phyloP scores from a whole-genome alignment of 2,329 filamentous ascomycete genomes.

The Beauveria sp. region DNA sequence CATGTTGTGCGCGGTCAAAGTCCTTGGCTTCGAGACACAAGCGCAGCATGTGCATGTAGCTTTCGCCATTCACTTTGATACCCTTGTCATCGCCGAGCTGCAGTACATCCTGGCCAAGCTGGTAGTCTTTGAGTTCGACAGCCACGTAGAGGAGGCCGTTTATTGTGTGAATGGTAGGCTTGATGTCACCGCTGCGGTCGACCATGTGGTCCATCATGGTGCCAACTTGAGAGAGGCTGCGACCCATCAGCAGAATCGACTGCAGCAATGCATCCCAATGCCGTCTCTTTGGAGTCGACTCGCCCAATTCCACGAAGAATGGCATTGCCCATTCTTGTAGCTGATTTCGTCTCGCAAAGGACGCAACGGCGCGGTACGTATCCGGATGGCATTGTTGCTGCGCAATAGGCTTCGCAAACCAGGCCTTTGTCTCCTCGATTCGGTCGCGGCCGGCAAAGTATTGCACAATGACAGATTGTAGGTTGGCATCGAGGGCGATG shows the following conservation, averaged over 20 bases:
- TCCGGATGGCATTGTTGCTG: constrained; percentile 15
- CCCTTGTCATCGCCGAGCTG: constrained; percentile 56
- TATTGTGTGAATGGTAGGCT: constrained; percentile 63
- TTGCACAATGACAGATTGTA: constrained; percentile 49
- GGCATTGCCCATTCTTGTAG: constrained; percentile 55
- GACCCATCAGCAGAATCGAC: constrained; percentile 62
- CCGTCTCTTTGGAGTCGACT: constrained; percentile 40
- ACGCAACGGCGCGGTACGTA: constrained; percentile 25
- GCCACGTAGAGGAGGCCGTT: constrained; percentile 70
- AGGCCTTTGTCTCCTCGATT: constrained; percentile 54
- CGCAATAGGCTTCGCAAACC: constrained; percentile 54
- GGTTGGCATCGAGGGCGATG: constrained; percentile 33
- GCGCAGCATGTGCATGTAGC: constrained; percentile 66
- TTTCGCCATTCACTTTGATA: constrained; percentile 60
- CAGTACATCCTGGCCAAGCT: constrained; percentile 67
- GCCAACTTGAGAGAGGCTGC: constrained; percentile 45
- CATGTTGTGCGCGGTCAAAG: constrained; percentile 58
- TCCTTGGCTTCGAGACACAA: constrained; percentile 69
- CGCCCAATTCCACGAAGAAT: constrained; percentile 47
- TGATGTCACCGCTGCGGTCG: constrained; percentile 40
- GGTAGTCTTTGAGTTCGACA: constrained; percentile 59
- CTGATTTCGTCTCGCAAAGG: constrained; percentile 51
- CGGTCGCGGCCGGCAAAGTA: constrained; percentile 55
- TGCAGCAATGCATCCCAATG: constrained; percentile 68
- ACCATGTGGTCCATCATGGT: constrained; percentile 67